Evolutionary conservation across 1,284 basidiomycete species (phyloP), one percentile per base, ranked within the genome.

Genomic region (Microstroma glucosiphilum): DNA sequence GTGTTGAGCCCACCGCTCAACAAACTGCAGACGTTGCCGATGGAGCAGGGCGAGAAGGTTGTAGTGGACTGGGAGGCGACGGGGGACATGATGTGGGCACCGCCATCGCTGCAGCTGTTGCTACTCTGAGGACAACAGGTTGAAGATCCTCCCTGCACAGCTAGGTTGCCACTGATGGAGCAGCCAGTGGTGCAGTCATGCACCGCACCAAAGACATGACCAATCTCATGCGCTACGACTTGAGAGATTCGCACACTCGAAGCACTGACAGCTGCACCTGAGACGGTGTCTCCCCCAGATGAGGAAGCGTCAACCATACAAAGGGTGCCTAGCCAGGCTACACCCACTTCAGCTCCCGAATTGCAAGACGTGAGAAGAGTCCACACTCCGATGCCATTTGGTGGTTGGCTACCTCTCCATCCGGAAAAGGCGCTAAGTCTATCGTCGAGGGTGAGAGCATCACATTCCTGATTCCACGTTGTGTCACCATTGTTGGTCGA

Each of bases 131-230:
- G 91, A 77, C 92, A 96, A 78, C 91, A 96, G 2, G 78, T 64
- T 1, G 72, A 67, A 21, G 71, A 69, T 48, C 68, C 66, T 6
- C 54, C 55, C 56, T 70, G 69, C 15, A 57, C 58, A 11, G 73
- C 73, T 17, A 53, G 63, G 57, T 60, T 68, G 2, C 82, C 78
- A 46, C 81, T 77, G 9, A 82, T 71, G 42, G 83, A 84, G 76
- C 90, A 92, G 1, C 86, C 87, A 57, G 82, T 78, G 17, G 85
- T 80, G 77, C 80, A 81, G 62, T 84, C 83, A 74, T 84, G 83
- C 40, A 92, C 91, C n/a, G 90, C 90, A 60, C 90, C 90, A 81
- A 93, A 92, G 75, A 91, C 92, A 78, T 91, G 89, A 1, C 89
- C 75, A 65, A 90, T 90, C 80, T 94, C 92, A 80, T 94, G 92